Conservation (phyloP, 208 protist species). For the Acanthamoeba royreba region DNA sequence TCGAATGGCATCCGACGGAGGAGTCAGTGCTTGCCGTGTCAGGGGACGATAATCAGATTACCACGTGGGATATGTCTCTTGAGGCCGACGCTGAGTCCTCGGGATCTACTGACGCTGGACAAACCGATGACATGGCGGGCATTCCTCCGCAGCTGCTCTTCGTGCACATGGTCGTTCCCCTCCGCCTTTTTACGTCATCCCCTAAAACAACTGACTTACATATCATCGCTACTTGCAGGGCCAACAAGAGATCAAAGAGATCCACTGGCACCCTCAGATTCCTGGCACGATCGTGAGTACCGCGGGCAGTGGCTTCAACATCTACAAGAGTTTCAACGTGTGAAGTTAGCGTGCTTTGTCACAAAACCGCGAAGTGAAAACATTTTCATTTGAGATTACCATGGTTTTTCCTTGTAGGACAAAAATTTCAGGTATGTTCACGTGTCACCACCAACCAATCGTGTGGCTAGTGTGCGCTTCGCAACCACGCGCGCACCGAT, state of each 20-base stretch:
- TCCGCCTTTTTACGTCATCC: not conserved
- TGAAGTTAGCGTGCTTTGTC: not conserved
- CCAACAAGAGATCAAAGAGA: constrained; percentile 95
- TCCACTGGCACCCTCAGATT: constrained; percentile 97
- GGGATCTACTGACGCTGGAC: constrained; percentile 80
- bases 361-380: too few species aligned
- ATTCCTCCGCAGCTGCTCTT: constrained; percentile 95
- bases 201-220: not conserved
- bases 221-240: constrained; percentile 72
- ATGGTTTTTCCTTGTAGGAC: too few species aligned
- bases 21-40: constrained; percentile 92
- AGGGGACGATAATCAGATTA: constrained; percentile 89
- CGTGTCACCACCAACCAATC: too few species aligned
- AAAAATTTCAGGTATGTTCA: too few species aligned
- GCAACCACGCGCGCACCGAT: too few species aligned
- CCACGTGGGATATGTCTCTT: constrained; percentile 97
- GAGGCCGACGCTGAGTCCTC: constrained; percentile 94
- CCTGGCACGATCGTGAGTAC: constrained; percentile 93
- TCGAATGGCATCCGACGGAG: constrained; percentile 96
- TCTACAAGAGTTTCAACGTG: constrained; percentile 94
- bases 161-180: constrained; percentile 86
- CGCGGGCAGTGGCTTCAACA: constrained; percentile 92
- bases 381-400: too few species aligned
- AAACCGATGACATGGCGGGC: constrained; percentile 80
- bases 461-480: too few species aligned